Base-by-base conservation (phyloP, 768 basidiomycete species). In the Boletus tylopilopsis region DNA sequence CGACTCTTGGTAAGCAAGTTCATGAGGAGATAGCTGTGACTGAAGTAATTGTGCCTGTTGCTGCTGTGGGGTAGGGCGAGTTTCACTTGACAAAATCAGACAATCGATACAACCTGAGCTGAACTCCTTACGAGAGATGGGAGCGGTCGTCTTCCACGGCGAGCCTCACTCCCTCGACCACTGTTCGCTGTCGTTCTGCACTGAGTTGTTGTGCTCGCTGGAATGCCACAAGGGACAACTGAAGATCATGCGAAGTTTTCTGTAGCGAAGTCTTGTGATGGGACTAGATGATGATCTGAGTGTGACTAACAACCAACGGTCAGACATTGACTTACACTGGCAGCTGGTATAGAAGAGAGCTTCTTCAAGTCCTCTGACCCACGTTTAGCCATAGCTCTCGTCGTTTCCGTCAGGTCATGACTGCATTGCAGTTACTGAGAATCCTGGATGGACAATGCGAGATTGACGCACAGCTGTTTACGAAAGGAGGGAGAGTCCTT, bases 1-100 rank as follows among this genome's bases (percentile, higher is more conserved):
- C 10, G 91, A 90, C 64, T 99, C 95, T 67, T 98, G 96, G 65
- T 94, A 94, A 13, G 91, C 91, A 21, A 98, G 79, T 68, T 97
- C 95, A 51, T 90, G 87, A 0, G 90, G 89, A 2, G 89, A 91
- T n/a, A 92, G 71, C 51, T 87, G 85, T 6, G 72, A 72, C 61
- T 90, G 85, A 24, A 90, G 65, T 0, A 83, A 69, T 58, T 87
- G 85, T 0, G 81, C 84, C 64, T 87, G 86, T 50, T 82, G 80
- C 56, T 85, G 80, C 39, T 78, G 77, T 4, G 80, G 76, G 4
- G 77, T 73, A 43, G 76, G 66, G 16, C 68, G 65, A 61, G 55
- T 72, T 66, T 61, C 69, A 53, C 61, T 71, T 62, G 51, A 42
- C 24, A 34, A 41, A 22, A 45, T 56, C 25, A 57, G 51, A 33